These are phyloP conservation scores for Auricularia cornea DNA, from an alignment of 768 basidiomycete species.

Conservation along the genomic window DNA sequence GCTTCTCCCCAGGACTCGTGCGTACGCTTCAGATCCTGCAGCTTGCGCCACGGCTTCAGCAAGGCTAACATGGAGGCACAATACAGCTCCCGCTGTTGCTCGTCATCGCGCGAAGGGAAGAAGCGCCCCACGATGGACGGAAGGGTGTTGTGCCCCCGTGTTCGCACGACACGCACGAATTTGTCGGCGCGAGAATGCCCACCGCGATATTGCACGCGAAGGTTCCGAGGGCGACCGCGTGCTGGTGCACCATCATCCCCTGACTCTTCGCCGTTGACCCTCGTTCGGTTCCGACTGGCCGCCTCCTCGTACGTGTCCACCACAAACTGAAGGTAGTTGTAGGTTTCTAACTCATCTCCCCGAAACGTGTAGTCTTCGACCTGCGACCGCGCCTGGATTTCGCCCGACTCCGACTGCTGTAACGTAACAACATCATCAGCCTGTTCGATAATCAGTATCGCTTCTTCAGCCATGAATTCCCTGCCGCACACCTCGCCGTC, in stretches of 20 bases:
- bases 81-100: conserved; percentile 20
- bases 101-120: conserved; percentile 26
- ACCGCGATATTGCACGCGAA: conserved; percentile 12
- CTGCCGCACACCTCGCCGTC: not conserved
- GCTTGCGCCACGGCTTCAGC: conserved; percentile 27
- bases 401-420: not conserved
- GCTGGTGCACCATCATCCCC: not conserved
- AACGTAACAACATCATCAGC: not conserved
- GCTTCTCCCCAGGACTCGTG: conserved; percentile 16
- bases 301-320: conserved; percentile 25
- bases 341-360: conserved; percentile 13
- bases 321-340: conserved; percentile 20
- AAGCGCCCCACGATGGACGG: conserved; percentile 27
- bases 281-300: not conserved
- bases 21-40: conserved; percentile 19
- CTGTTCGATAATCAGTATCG: no score
- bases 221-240: not conserved
- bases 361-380: conserved; percentile 20
- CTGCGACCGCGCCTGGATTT: conserved; percentile 7
- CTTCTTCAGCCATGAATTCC: no score
- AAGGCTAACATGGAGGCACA: conserved; percentile 29
- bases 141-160: conserved; percentile 24
- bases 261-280: not conserved
- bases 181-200: conserved; percentile 7
- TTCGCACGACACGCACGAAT: conserved; percentile 14